Base-by-base conservation (phyloP, 202 grass and related monocot species). In the Musa balbisiana region DNA sequence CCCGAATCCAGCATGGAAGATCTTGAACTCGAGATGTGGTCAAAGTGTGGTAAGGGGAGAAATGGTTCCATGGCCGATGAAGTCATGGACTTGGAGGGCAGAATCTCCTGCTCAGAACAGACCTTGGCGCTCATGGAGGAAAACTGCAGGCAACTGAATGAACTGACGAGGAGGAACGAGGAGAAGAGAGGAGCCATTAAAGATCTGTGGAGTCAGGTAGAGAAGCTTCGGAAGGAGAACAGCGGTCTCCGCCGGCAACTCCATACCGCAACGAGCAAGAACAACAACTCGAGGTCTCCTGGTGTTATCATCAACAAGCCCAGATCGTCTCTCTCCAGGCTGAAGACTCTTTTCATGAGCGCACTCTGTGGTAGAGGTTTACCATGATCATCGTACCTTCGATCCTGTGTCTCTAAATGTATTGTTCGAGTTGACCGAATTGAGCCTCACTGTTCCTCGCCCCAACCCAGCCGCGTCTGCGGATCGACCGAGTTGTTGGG, bases 121-220 rank as follows among this genome's bases (percentile, higher is more conserved):
- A 69, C 43, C 15, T 16, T n/a, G 27, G 25, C 15, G 13, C 27
- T 69, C 11, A 50, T 69, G 11, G 27, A 69, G 66, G 66, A 69
- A 8, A 69, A 69, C 26, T 69, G 66, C 14, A n/a, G 15, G 1
- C 66, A 69, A 1, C 11, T 69, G 66, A 33, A 69, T 15, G 10
- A 50, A 26, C 66, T 49, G 13, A 69, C 13, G 10, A 69, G 66
- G 17, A 69, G 66, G 66, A 69, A 69, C 26, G 26, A 69, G 66
- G 66, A 69, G 66, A 69, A 69, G 10, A 69, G 27, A 43, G 66
- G 13, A 43, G 66, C 27, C 26, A 69, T 33, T 43, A 43, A 16
- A 17, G 26, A 69, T 23, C 26, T 69, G 26, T 17, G 66, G 3
- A 43, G 25, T 16, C 66, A 43, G 27, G 27, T 43, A 16, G 66